phyloP scores from a whole-genome alignment of 1,284 basidiomycete species.

The Malassezia globosa region DNA sequence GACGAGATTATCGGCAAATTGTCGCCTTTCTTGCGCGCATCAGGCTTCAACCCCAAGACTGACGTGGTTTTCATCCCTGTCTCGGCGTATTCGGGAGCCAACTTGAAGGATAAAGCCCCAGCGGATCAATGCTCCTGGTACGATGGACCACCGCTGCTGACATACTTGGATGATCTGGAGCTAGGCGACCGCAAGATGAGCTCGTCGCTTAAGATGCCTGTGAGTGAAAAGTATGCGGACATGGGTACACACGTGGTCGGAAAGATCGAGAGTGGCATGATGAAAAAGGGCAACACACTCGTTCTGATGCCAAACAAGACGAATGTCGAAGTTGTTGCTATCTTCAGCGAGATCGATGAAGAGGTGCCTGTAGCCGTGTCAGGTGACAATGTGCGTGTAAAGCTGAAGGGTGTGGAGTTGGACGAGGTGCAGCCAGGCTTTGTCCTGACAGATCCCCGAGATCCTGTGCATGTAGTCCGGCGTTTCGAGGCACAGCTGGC shows the following conservation, averaged over 20 bases:
- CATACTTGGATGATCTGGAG: constrained; percentile 35
- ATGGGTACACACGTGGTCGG: constrained; percentile 47
- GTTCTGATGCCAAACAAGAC: constrained; percentile 43
- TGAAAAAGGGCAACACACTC: constrained; percentile 37
- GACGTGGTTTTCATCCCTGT: constrained; percentile 44
- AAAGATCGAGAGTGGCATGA: constrained; percentile 43
- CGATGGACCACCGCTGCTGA: constrained; percentile 35
- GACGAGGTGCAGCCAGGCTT: constrained; percentile 42
- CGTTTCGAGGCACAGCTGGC: constrained; percentile 46
- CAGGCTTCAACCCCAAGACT: constrained; percentile 46
- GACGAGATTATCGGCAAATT: constrained; percentile 43
- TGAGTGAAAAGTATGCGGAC: constrained; percentile 46
- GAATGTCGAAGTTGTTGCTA: constrained; percentile 34
- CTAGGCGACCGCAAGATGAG: constrained; percentile 42
- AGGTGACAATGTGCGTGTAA: constrained; percentile 46
- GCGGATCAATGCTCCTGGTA: constrained; percentile 38
- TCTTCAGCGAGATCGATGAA: constrained; percentile 44
- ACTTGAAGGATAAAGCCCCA: constrained; percentile 42
- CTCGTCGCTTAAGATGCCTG: constrained; percentile 45
- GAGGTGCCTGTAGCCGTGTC: constrained; percentile 46
- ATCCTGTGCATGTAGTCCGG: constrained; percentile 40
- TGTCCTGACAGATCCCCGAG: constrained; percentile 35
- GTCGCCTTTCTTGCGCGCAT: constrained; percentile 37
- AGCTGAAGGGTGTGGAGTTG: constrained; percentile 43
- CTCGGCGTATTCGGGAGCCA: constrained; percentile 43